Evolutionary conservation across 1,284 basidiomycete species (phyloP).

Genomic region (Phlebopus sp.): DNA sequence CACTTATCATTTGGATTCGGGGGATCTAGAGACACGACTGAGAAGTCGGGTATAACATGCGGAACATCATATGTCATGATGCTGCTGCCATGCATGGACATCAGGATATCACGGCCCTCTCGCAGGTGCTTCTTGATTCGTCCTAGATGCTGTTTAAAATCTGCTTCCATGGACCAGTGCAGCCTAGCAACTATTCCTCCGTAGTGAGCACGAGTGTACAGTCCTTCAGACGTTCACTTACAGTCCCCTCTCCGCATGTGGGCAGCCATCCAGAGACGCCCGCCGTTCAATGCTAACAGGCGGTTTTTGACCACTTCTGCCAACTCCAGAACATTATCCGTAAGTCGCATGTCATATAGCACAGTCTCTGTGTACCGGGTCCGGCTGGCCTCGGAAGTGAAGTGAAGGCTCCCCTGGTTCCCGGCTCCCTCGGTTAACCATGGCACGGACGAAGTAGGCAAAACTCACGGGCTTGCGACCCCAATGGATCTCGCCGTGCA

Average conservation of each 20-base stretch:
- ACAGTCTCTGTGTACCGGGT: slow-evolving; percentile 36
- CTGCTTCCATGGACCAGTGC: slow-evolving; percentile 37
- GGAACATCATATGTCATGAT: slow-evolving; percentile 29
- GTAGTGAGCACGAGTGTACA: slow-evolving; percentile 2
- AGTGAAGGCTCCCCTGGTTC: slow-evolving; percentile 37
- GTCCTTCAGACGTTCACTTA: slow-evolving; percentile 16
- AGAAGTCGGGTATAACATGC: slow-evolving; percentile 19
- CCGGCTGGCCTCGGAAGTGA: slow-evolving; percentile 34
- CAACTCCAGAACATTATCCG: slow-evolving; percentile 30
- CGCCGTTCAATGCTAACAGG: slow-evolving; percentile 33
- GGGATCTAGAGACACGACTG: slow-evolving; percentile 23
- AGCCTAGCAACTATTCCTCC: slow-evolving; percentile 18
- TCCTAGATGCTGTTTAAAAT: slow-evolving; percentile 35
- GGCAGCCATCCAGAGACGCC: slow-evolving; percentile 44
- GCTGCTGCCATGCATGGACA: slow-evolving; percentile 17
- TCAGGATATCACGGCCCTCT: slow-evolving; percentile 30
- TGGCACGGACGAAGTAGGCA: neutral
- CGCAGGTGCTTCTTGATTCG: slow-evolving; percentile 36
- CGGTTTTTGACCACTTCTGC: slow-evolving; percentile 33
- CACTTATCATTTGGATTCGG: slow-evolving; percentile 25
- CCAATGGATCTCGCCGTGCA: slow-evolving; percentile 41
- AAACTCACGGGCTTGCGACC: slow-evolving; percentile 40
- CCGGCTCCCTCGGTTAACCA: neutral
- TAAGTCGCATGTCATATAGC: slow-evolving; percentile 33
- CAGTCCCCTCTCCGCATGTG: slow-evolving; percentile 51